These are phyloP conservation scores for Aristolochia fimbriata DNA, from an alignment of 164 flowering plant species.

Conservation along the genomic window DNA sequence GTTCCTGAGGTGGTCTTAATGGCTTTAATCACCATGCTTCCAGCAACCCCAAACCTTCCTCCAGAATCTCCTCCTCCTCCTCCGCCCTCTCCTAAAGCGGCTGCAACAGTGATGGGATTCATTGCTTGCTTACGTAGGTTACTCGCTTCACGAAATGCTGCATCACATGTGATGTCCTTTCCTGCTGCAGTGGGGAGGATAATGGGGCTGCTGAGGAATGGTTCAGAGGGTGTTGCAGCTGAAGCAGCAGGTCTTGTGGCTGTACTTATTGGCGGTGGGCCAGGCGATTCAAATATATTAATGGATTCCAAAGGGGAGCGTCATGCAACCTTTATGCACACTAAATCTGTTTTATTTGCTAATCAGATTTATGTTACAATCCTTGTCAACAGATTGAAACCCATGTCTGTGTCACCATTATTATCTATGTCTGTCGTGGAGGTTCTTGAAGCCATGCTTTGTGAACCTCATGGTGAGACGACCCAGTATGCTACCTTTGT, in stretches of 20 bases:
- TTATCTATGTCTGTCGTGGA: conserved; percentile 94
- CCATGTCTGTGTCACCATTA: conserved; percentile 90
- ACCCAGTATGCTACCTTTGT: conserved; percentile 91
- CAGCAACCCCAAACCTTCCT: conserved; percentile 85
- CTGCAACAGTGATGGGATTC: conserved; percentile 94
- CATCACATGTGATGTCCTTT: conserved; percentile 97
- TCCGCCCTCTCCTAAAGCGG: conserved; percentile 96
- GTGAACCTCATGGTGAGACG: conserved; percentile 96
- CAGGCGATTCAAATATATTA: conserved; percentile 54
- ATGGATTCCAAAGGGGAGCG: conserved; percentile 90
- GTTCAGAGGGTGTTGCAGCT: conserved; percentile 94
- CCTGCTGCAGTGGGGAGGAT: conserved; percentile 98
- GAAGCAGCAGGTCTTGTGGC: conserved; percentile 92
- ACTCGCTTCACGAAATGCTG: conserved; percentile 78
- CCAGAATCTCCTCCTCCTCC: conserved; percentile 93
- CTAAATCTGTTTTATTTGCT: conserved; percentile 86
- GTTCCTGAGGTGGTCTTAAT: conserved; percentile 93
- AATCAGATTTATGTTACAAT: conserved; percentile 56
- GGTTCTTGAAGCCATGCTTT: conserved; percentile 95
- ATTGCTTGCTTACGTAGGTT: conserved; percentile 82
- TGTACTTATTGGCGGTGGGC: conserved; percentile 90
- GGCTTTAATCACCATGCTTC: conserved; percentile 98
- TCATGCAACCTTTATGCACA: conserved; percentile 90
- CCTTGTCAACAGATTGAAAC: conserved; percentile 78
- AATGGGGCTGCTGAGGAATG: conserved; percentile 98